phyloP scores from a whole-genome alignment of 73 alveolate genomes.

The Paramecium tetraurelia region DNA sequence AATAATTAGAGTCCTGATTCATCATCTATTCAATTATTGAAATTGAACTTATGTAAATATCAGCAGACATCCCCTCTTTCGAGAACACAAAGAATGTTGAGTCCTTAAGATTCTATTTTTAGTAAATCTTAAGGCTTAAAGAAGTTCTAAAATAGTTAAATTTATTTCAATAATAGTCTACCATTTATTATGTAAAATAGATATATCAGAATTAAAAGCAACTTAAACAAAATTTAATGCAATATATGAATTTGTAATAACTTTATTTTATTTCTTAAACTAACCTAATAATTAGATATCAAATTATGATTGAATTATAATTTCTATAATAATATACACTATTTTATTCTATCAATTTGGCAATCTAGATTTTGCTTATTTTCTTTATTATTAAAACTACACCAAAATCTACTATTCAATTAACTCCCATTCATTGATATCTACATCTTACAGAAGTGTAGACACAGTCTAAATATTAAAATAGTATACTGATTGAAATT shows the following conservation, averaged over 20 bases:
- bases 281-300: background rate
- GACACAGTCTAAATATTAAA: background rate
- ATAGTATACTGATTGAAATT: background rate
- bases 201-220: slow-evolving; percentile 13
- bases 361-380: background rate
- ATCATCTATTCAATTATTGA: background rate
- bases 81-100: background rate
- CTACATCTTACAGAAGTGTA: background rate
- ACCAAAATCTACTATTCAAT: background rate
- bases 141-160: slow-evolving; percentile 18
- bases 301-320: background rate
- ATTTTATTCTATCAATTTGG: background rate
- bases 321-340: background rate
- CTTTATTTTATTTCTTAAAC: background rate
- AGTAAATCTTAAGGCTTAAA: background rate
- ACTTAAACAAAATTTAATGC: background rate
- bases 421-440: slow-evolving; percentile 2
- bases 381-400: background rate
- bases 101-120: background rate
- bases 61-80: background rate
- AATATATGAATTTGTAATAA: background rate
- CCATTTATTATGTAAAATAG: slow-evolving; percentile 35
- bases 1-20: background rate
- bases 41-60: background rate
- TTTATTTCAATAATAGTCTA: background rate